phyloP scores from a whole-genome alignment of 1,139 yeast species.

The Arxiozyma bovina region DNA sequence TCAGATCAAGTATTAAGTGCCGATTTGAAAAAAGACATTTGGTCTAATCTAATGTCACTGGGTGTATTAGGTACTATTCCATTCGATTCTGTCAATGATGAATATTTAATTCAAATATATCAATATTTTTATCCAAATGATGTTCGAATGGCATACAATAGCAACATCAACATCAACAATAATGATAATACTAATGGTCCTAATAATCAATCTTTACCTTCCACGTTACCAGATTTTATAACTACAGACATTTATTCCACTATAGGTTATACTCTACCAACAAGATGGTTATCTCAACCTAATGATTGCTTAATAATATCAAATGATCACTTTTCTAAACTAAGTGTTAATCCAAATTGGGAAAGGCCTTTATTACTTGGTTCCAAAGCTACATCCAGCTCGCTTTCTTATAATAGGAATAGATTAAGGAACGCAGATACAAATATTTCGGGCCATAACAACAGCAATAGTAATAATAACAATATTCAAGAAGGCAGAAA shows the following conservation, averaged over 20 bases:
- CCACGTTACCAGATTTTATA: background rate
- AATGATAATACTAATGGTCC: background rate
- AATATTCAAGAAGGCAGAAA: background rate
- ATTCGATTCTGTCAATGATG: slow-evolving; percentile 25
- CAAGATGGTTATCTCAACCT: slow-evolving; percentile 31
- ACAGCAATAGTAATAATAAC: slow-evolving; percentile 1
- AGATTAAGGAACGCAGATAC: slow-evolving; percentile 13
- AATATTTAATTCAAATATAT: slow-evolving; percentile 27
- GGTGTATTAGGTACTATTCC: slow-evolving; percentile 30
- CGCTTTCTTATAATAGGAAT: slow-evolving; percentile 10
- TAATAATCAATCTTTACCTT: background rate
- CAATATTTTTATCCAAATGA: slow-evolving; percentile 24
- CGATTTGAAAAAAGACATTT: slow-evolving; percentile 24
- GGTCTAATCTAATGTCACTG: slow-evolving; percentile 27
- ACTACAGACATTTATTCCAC: slow-evolving; percentile 18
- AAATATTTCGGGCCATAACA: slow-evolving; percentile 9
- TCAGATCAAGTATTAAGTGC: slow-evolving; percentile 11
- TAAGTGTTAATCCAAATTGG: slow-evolving; percentile 30
- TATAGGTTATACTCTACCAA: slow-evolving; percentile 32
- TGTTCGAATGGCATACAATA: background rate
- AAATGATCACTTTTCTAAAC: slow-evolving; percentile 25
- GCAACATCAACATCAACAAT: background rate
- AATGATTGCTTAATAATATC: slow-evolving; percentile 29
- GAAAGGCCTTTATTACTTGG: slow-evolving; percentile 13
- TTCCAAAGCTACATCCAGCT: background rate